Percentiles rank a stretch among this genome's conserved stretches.
phyloP scores from a whole-genome alignment of 2,329 filamentous ascomycete genomes.

The Gnomoniopsis sp. region DNA sequence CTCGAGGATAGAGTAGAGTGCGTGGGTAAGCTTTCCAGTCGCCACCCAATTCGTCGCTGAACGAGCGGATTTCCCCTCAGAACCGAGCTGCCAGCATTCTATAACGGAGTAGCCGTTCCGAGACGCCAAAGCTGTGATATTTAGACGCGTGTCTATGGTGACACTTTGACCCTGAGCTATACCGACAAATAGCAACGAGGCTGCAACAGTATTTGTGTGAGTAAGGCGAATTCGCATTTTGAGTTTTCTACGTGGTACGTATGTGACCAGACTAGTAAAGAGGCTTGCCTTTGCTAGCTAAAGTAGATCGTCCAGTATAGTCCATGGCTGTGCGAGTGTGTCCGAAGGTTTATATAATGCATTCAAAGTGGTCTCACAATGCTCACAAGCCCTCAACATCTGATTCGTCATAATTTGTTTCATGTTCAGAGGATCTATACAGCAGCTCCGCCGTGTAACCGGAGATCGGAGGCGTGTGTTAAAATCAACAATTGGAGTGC shows the following conservation, averaged over 20 bases:
- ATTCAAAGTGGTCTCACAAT: too few relatives aligned
- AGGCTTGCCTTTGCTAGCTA: too few relatives aligned
- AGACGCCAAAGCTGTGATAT: constrained; percentile 28
- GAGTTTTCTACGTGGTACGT: constrained; percentile 4
- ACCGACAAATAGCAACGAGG: not conserved
- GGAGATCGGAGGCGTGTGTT: too few relatives aligned
- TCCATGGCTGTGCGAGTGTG: too few relatives aligned
- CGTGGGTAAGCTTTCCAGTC: constrained; percentile 24
- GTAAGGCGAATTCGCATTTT: not conserved
- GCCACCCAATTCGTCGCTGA: constrained; percentile 29
- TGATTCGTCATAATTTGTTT: too few relatives aligned
- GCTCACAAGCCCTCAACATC: too few relatives aligned
- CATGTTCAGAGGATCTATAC: too few relatives aligned
- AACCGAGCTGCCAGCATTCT: constrained; percentile 28
- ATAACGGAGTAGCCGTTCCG: constrained; percentile 26
- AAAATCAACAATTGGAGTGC: too few relatives aligned
- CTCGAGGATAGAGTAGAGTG: constrained; percentile 29
- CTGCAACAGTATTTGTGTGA: not conserved
- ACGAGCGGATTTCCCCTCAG: constrained; percentile 24
- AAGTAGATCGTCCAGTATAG: too few relatives aligned
- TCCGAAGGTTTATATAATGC: too few relatives aligned
- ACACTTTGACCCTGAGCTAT: not conserved
- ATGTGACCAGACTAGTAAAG: not conserved
- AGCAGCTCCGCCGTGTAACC: too few relatives aligned
- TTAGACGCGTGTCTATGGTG: constrained; percentile 18